Conservation (phyloP, 1,284 basidiomycete genomes). For the Cystobasidium sp. region DNA sequence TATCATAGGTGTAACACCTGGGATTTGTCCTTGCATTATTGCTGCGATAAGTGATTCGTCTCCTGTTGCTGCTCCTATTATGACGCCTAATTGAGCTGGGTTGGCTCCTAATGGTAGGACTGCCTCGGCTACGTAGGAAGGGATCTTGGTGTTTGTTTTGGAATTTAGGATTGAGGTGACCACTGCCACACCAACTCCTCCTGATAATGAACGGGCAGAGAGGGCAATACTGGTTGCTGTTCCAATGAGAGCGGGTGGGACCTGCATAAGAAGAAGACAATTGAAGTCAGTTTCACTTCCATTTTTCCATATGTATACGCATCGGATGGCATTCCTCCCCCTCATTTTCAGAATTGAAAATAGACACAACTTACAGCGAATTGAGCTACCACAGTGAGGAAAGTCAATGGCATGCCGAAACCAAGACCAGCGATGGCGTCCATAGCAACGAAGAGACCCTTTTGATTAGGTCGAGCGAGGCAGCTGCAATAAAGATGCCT, state of each 20-base stretch:
- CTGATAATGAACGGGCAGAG: conserved; percentile 27
- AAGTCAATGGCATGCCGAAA: conserved; percentile 34
- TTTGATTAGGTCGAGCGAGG: conserved; percentile 6
- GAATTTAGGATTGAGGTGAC: conserved; percentile 25
- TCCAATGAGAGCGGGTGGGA: conserved; percentile 26
- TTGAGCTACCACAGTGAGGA: conserved; percentile 37
- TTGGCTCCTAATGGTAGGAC: conserved; percentile 21
- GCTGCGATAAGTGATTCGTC: conserved; percentile 25
- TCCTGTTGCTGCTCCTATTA: conserved; percentile 37
- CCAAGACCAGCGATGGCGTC: conserved; percentile 25
- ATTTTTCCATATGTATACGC: too few species aligned
- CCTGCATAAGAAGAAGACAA: not conserved
- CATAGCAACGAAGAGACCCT: conserved; percentile 26
- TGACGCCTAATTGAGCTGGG: conserved; percentile 24
- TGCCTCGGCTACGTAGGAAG: conserved; percentile 9
- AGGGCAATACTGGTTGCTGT: conserved; percentile 20
- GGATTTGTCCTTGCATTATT: conserved; percentile 36
- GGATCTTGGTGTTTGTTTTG: conserved; percentile 24
- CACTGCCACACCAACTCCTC: conserved; percentile 26
- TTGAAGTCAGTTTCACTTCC: not conserved
- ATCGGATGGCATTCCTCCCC: too few species aligned
- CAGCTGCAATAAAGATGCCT: conserved; percentile 6
- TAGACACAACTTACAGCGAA: conserved; percentile 21
- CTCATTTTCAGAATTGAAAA: not conserved
- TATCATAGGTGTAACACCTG: conserved; percentile 27